phyloP scores from a whole-genome alignment of 192 early-diverging fungal genomes.

The Allomyces arbusculus region DNA sequence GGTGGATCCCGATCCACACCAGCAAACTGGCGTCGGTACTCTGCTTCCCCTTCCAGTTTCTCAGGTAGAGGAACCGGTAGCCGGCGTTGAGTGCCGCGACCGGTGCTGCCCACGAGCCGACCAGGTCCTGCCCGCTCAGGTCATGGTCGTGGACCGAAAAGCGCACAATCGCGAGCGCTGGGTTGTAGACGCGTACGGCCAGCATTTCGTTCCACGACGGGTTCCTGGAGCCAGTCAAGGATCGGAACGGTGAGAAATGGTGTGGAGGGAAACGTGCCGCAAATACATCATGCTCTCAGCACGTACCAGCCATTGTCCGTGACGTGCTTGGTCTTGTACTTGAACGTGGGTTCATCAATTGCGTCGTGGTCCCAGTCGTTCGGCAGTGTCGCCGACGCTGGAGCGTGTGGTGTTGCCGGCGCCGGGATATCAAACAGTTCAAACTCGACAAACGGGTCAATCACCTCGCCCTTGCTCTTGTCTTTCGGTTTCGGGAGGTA shows the following conservation, averaged over 20 bases:
- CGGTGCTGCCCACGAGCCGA: too few species aligned
- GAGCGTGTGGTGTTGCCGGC: slow-evolving; percentile 2
- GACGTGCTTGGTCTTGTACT: slow-evolving; percentile 28
- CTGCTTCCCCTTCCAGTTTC: background rate
- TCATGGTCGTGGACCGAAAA: background rate
- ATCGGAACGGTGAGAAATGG: too few species aligned
- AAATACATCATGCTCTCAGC: too few species aligned
- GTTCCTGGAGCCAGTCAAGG: background rate
- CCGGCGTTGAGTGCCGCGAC: background rate
- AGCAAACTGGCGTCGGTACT: background rate
- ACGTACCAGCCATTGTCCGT: slow-evolving; percentile 24
- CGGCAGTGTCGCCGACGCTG: too few species aligned
- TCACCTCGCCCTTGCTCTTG: slow-evolving; percentile 17
- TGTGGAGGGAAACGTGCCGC: too few species aligned
- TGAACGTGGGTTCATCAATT: slow-evolving; percentile 2
- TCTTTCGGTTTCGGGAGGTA: slow-evolving; percentile 46
- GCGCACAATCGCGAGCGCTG: background rate
- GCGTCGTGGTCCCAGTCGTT: too few species aligned
- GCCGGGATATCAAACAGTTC: slow-evolving; percentile 25
- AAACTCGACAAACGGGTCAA: slow-evolving; percentile 39
- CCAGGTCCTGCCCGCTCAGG: too few species aligned
- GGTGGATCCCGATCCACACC: background rate
- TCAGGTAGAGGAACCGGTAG: background rate
- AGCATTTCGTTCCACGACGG: background rate
- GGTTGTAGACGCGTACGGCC: background rate